These are phyloP conservation scores for Talaromyces sp. DNA, from an alignment of 2,329 filamentous ascomycete species.

Conservation along the genomic window DNA sequence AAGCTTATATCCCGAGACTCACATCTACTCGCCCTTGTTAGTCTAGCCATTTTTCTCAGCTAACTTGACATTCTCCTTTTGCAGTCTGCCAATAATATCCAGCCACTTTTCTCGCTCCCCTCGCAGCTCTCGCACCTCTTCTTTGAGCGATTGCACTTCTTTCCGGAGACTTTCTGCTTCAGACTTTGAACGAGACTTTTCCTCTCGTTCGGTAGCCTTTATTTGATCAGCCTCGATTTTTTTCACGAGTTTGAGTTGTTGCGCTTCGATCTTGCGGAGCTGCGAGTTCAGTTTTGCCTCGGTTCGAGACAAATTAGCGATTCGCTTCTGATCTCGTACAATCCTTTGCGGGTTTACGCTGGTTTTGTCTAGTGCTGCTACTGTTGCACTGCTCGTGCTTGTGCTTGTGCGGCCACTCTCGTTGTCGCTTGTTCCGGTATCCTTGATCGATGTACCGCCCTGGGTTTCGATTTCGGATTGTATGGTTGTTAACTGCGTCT, in stretches of 20 bases:
- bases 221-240: conserved; percentile 36
- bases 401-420: conserved; percentile 9
- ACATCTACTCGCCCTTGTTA: not conserved
- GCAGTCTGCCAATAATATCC: conserved; percentile 50
- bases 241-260: conserved; percentile 35
- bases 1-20: not conserved
- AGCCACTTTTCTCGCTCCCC: conserved; percentile 48
- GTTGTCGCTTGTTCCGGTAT: conserved; percentile 7
- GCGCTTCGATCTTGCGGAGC: conserved; percentile 39
- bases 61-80: conserved; percentile 39
- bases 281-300: conserved; percentile 35
- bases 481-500: conserved; percentile 33
- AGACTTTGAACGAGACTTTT: conserved; percentile 37
- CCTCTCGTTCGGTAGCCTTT: conserved; percentile 39
- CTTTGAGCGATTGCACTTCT: conserved; percentile 43
- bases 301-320: conserved; percentile 25
- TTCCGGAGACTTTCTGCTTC: conserved; percentile 46
- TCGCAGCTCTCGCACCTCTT: conserved; percentile 46
- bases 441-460: conserved; percentile 11
- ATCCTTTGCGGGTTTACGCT: not conserved
- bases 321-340: conserved; percentile 25
- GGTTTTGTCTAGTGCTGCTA: not conserved
- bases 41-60: not conserved
- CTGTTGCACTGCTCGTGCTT: conserved; percentile 5
- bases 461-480: conserved; percentile 30